These are phyloP conservation scores for Microsporum canis DNA, from an alignment of 2,329 filamentous ascomycete genomes.

Conservation along the genomic window DNA sequence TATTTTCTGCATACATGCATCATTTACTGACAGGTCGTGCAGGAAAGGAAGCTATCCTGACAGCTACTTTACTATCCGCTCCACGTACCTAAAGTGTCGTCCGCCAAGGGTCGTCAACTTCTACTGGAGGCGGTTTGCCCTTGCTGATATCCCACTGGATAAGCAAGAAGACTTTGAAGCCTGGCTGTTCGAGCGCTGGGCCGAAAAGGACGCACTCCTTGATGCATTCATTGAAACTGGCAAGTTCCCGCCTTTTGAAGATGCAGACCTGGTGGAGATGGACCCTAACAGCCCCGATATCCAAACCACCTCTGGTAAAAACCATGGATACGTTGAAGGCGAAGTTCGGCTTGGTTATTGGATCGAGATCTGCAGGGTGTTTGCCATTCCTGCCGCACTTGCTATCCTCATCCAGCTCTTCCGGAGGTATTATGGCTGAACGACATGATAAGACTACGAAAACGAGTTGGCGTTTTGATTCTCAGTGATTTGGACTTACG, in stretches of 20 bases:
- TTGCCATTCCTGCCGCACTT: constrained; percentile 22
- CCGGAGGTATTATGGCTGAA: neutral
- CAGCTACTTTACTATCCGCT: constrained; percentile 72
- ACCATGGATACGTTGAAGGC: constrained; percentile 23
- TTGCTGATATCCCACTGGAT: constrained; percentile 70
- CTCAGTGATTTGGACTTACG: neutral
- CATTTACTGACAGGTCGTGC: constrained; percentile 7
- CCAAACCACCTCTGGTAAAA: constrained; percentile 16
- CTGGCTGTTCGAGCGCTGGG: constrained; percentile 81
- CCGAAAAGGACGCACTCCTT: constrained; percentile 80
- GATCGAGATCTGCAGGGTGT: constrained; percentile 27
- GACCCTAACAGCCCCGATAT: constrained; percentile 25
- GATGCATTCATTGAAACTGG: constrained; percentile 70
- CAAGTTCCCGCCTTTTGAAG: constrained; percentile 59
- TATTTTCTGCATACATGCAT: neutral
- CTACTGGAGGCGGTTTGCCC: constrained; percentile 78
- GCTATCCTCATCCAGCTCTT: constrained; percentile 4
- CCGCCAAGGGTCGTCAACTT: constrained; percentile 94
- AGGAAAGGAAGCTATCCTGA: constrained; percentile 78
- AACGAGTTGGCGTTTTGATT: neutral
- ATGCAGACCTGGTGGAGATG: constrained; percentile 38
- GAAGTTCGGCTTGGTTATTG: constrained; percentile 27
- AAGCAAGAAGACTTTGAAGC: constrained; percentile 62
- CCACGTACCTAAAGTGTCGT: constrained; percentile 78
- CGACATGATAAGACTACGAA: neutral